These are phyloP conservation scores for Metschnikowia lachancei DNA, from an alignment of 805 yeast species.

Conservation along the genomic window DNA sequence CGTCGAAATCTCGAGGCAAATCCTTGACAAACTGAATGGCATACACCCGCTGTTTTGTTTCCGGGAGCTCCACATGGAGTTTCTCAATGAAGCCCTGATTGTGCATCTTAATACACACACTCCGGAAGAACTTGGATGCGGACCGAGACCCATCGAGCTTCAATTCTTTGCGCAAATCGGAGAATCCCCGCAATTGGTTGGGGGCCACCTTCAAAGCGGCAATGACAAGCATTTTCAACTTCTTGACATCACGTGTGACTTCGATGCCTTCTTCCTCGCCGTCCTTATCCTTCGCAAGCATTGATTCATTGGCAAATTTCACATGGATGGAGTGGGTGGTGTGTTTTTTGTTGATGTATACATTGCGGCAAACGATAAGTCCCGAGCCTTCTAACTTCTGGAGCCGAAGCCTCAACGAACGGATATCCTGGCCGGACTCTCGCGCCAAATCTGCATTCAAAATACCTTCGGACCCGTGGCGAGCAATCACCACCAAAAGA, in stretches of 20 bases:
- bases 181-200: conserved; percentile 55
- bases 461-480: conserved; percentile 53
- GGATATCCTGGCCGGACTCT: conserved; percentile 63
- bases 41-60: conserved; percentile 27
- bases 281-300: conserved; percentile 19
- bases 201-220: conserved; percentile 56
- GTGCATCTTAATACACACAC: conserved; percentile 46
- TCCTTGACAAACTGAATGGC: conserved; percentile 44
- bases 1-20: conserved; percentile 47
- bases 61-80: conserved; percentile 44
- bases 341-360: conserved; percentile 44
- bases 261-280: conserved; percentile 15
- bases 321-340: conserved; percentile 54
- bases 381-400: conserved; percentile 51
- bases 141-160: conserved; percentile 44
- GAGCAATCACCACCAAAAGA: conserved; percentile 60
- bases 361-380: conserved; percentile 42
- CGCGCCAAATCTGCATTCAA: conserved; percentile 55
- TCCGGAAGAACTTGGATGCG: conserved; percentile 46
- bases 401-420: conserved; percentile 65
- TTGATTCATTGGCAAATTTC: conserved; percentile 39
- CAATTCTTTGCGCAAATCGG: conserved; percentile 60
- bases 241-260: conserved; percentile 24
- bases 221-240: conserved; percentile 40
- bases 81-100: conserved; percentile 47